Evolutionary conservation across 1,284 basidiomycete genomes (phyloP), one percentile per base, ranked within the genome.

Genomic region (Pseudomicrostroma phylloplanum): DNA sequence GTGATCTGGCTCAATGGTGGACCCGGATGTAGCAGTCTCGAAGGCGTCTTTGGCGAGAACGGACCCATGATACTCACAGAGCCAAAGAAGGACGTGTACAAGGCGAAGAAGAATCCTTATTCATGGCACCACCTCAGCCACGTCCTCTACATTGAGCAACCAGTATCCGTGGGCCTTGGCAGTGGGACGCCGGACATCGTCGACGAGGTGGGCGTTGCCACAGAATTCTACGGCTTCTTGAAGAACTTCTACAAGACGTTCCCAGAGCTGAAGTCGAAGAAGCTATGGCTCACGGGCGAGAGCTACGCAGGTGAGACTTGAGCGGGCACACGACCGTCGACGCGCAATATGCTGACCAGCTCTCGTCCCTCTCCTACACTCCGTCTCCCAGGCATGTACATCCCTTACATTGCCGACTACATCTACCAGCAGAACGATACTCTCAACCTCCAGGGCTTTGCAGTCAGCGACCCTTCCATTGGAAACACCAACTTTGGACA

Each of bases 81-180:
- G 55, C 89, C 89, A 1, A 85, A 85, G 66, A 86, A 86, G 1
- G 83, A 83, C 60, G 85, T 88, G 0, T 86, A 84, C 0, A 80
- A 80, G 1, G 43, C 43, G 17, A 48, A 4, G 43, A 21, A 6
- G 6, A 92, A 91, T 67, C 83, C 87, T 65, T 85, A 85, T 74
- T 87, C 87, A 71, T 91, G 89, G 89, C 89, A 88, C 0, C 90
- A 91, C 71, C 80, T 90, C 21, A 65, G 30, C 1, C 88, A 86
- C 64, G 81, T 90, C n/a, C 80, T 91, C 15, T 91, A 84, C 83
- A 84, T 91, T 6, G 89, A 92, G 71, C 90, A 92, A 70, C 90
- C 90, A 0, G 86, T 90, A 26, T 88, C 88, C 7, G 90, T 88
- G 0, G 90, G 90, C 1, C 91, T 87, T 75, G 87, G 87, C 0